Conservation (phyloP, 495 filamentous ascomycete species). For the Daldinia vernicosa region DNA sequence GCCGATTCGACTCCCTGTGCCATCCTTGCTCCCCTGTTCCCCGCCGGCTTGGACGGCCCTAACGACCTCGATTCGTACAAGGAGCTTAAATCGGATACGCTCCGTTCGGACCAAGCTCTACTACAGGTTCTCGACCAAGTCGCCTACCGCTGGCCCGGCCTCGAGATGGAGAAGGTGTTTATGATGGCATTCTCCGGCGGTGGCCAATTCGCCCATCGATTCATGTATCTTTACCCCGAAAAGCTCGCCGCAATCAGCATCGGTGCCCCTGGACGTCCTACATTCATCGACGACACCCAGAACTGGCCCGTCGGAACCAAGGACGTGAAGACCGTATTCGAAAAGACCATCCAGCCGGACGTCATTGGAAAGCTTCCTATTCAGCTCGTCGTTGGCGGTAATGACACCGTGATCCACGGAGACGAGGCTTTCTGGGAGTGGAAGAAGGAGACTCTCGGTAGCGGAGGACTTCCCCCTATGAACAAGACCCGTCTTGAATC, state of each 20-base stretch:
- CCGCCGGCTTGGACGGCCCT: conserved; percentile 28
- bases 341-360: conserved; percentile 5
- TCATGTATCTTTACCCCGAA: conserved; percentile 43
- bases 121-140: conserved; percentile 36
- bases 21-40: conserved; percentile 35
- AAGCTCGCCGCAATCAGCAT: conserved; percentile 33
- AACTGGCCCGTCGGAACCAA: conserved; percentile 32
- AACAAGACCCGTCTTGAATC: conserved; percentile 55
- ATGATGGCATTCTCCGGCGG: conserved; percentile 45
- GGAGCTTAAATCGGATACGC: conserved; percentile 6
- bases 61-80: conserved; percentile 39
- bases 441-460: conserved; percentile 40
- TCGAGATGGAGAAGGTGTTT: conserved; percentile 35
- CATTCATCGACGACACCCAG: conserved; percentile 26
- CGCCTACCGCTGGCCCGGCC: conserved; percentile 34
- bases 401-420: conserved; percentile 31
- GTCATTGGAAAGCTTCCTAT: conserved; percentile 28
- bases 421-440: conserved; percentile 47
- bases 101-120: conserved; percentile 30
- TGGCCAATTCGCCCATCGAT: conserved; percentile 41
- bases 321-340: conserved; percentile 35
- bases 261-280: conserved; percentile 36
- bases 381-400: conserved; percentile 36
- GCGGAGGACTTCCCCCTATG: conserved; percentile 46
- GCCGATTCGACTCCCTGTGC: conserved; percentile 29